phyloP scores from a whole-genome alignment of 352 stramenopile species.

The Pythium sukuiense region DNA sequence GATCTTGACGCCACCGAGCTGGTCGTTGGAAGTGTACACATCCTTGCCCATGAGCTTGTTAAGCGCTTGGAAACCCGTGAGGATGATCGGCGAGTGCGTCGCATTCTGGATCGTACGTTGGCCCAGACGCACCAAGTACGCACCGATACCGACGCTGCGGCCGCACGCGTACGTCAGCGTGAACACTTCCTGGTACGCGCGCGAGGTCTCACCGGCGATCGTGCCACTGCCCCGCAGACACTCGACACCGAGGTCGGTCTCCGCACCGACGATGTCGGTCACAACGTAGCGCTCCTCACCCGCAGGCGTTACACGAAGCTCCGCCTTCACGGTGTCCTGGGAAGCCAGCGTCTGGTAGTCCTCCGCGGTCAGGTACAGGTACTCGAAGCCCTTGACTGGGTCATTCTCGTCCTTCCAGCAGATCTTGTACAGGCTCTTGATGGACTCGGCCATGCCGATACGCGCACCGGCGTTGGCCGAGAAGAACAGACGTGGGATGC shows the following conservation, averaged over 20 bases:
- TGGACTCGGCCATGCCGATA: slow-evolving; percentile 98
- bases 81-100: slow-evolving; percentile 97
- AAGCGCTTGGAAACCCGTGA: slow-evolving; percentile 99
- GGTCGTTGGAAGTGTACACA: slow-evolving; percentile 99
- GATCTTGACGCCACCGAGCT: slow-evolving; percentile 99
- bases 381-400: slow-evolving; percentile 98
- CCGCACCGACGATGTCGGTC: slow-evolving; percentile 97
- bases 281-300: slow-evolving; percentile 93
- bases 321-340: slow-evolving; percentile 89
- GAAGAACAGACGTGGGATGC: slow-evolving; percentile 97
- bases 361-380: slow-evolving; percentile 95
- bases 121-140: slow-evolving; percentile 98
- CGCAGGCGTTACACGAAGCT: slow-evolving; percentile 54
- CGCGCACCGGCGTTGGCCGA: slow-evolving; percentile 98
- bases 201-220: slow-evolving; percentile 99
- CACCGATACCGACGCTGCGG: slow-evolving; percentile 99
- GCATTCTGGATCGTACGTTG: slow-evolving; percentile 99
- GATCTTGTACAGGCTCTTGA: slow-evolving; percentile 98
- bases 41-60: slow-evolving; percentile 99
- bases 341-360: slow-evolving; percentile 94
- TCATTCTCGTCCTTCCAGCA: slow-evolving; percentile 96
- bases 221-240: slow-evolving; percentile 98
- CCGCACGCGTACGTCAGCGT: slow-evolving; percentile 99
- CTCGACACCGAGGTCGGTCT: slow-evolving; percentile 98
- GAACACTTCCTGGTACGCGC: slow-evolving; percentile 99